Evolutionary conservation across 2,329 filamentous ascomycete genomes (phyloP).

Genomic region (Penicillium polonicum): DNA sequence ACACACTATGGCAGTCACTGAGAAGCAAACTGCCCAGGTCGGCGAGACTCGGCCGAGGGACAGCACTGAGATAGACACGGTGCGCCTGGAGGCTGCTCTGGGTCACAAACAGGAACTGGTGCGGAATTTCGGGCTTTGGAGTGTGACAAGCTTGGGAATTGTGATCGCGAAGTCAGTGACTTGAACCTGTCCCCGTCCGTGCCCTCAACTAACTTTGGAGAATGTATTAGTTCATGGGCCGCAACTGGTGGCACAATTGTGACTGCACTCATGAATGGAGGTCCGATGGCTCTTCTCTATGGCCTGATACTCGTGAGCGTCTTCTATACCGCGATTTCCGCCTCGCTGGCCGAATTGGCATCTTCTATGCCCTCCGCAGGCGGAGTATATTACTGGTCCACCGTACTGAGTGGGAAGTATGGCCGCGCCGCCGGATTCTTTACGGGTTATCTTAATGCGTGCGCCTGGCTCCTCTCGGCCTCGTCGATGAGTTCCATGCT

Average conservation of each 20-base stretch:
- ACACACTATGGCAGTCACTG: neutral
- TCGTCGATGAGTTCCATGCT: conserved; percentile 34
- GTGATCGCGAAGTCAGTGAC: conserved; percentile 47
- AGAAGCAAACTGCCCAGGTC: neutral
- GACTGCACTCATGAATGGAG: conserved; percentile 58
- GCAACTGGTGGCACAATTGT: conserved; percentile 56
- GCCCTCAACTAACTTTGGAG: neutral
- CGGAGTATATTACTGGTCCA: conserved; percentile 58
- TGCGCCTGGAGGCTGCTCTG: conserved; percentile 27
- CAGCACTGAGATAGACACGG: conserved; percentile 18
- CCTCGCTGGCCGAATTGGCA: conserved; percentile 56
- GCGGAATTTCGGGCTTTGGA: conserved; percentile 57
- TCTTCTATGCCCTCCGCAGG: conserved; percentile 57
- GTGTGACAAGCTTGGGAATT: conserved; percentile 56
- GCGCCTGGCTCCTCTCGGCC: conserved; percentile 33
- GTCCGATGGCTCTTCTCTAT: conserved; percentile 59
- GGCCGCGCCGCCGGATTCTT: conserved; percentile 48
- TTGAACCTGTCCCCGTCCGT: neutral
- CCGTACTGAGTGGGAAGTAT: conserved; percentile 50
- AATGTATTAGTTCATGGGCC: conserved; percentile 55
- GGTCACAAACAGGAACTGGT: conserved; percentile 60
- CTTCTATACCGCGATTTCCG: conserved; percentile 56
- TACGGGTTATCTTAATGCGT: conserved; percentile 38
- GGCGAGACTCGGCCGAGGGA: neutral
- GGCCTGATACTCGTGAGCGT: conserved; percentile 49